Conservation (phyloP, 2,329 filamentous ascomycete genomes). For the Corinectria fuckeliana region DNA sequence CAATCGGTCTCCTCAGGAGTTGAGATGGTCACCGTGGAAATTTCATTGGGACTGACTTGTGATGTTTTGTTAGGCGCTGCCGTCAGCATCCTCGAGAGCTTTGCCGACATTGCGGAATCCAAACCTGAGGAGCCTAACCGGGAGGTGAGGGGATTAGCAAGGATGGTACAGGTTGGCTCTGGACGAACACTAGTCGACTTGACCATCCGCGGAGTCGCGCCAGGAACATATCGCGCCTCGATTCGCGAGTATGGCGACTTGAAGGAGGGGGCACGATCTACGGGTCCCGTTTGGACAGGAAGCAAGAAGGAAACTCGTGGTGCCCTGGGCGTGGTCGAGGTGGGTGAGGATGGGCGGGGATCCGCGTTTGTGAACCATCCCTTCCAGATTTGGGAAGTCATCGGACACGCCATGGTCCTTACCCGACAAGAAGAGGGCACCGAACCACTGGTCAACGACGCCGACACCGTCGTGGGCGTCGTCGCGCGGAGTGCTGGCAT, state of each 20-base stretch:
- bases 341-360: conserved; percentile 78
- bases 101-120: conserved; percentile 62
- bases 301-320: conserved; percentile 54
- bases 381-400: conserved; percentile 94
- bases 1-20: neutral
- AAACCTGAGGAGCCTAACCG: conserved; percentile 49
- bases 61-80: conserved; percentile 67
- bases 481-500: conserved; percentile 96
- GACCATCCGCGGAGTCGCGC: conserved; percentile 80
- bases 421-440: conserved; percentile 64
- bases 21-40: neutral
- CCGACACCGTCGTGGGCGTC: conserved; percentile 87
- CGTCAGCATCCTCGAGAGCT: conserved; percentile 94
- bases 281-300: conserved; percentile 80
- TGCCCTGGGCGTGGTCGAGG: conserved; percentile 75
- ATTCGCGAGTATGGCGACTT: conserved; percentile 89
- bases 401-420: conserved; percentile 90
- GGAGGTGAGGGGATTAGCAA: conserved; percentile 82
- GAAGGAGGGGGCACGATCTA: conserved; percentile 79
- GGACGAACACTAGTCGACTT: conserved; percentile 85
- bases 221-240: conserved; percentile 83
- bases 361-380: conserved; percentile 80
- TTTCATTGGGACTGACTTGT: conserved; percentile 16
- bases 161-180: conserved; percentile 90
- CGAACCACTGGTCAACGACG: conserved; percentile 72